Base-by-base conservation (phyloP, 2,329 filamentous ascomycete genomes). In the Colletotrichum liaoningense region DNA sequence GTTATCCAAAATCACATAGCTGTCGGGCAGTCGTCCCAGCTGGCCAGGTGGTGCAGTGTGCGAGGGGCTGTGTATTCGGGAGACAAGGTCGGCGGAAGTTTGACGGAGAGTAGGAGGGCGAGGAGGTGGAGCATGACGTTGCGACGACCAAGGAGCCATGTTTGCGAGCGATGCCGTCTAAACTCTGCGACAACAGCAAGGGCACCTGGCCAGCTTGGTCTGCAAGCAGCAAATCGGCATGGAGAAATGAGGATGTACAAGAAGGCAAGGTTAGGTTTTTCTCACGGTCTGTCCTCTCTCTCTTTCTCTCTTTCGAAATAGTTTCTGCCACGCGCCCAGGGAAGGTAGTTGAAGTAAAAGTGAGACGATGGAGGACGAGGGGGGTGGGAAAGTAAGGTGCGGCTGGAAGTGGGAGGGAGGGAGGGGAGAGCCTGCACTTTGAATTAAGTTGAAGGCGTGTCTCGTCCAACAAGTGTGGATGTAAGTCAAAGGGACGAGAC, bases 61-160 rank as follows among this genome's bases (percentile, higher is more conserved):
- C 60, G 81, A 79, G 46, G 81, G 80, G 68, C 77, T 79, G 76
- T 84, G 83, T 68, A 84, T 78, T 69, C 80, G 81, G 63, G 79
- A 80, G 75, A 84, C 79, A 73, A 83, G 79, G 67, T 84, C 81
- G 76, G 73, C 65, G 56, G 72, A 74, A 63, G 72, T 65, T 72
- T 70, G 74, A 67, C 70, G 67, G 70, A 72, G 69, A 56, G 64
- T 60, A 65, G 66, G 63, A 66, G 75, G 74, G 38, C 52, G 63
- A 64, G n/a, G 69, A 69, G 75, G 75, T 78, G 77, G 73, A 74
- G 63, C 60, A 71, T 69, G 73, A 70, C 62, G 73, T 67, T 71
- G 71, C 69, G 76, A 49, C 42, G 19, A 75, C 76, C 78, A 79
- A 76, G 80, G 80, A 78, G 81, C 78, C 82, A 83, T 83, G 75